Percentiles rank a stretch among this genome's conserved stretches.
These are phyloP conservation scores for Diaporthe vaccinii DNA, from an alignment of 2,329 filamentous ascomycete genomes.

Conservation along the genomic window DNA sequence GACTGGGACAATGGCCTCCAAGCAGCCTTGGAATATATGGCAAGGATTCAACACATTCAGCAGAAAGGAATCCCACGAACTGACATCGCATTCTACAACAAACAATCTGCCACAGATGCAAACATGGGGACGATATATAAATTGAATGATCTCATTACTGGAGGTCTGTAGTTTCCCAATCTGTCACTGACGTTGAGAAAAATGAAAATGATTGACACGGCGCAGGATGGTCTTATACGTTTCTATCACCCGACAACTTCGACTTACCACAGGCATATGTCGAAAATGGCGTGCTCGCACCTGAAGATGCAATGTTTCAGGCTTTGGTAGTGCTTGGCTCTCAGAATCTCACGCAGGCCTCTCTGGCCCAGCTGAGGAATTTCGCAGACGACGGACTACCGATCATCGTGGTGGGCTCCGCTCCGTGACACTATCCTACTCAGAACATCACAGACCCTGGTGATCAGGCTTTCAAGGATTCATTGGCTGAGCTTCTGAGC, in stretches of 20 bases:
- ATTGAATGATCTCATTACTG: background rate
- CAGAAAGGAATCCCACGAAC: background rate
- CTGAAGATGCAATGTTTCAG: conserved; percentile 55
- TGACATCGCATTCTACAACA: conserved; percentile 13
- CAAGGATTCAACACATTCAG: background rate
- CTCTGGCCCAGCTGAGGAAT: conserved; percentile 34
- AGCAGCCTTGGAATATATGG: background rate
- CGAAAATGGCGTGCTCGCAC: conserved; percentile 52
- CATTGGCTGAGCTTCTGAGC: background rate
- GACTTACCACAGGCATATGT: conserved; percentile 54
- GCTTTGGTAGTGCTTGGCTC: conserved; percentile 41
- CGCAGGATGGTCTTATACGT: conserved; percentile 56
- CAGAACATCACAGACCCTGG: background rate
- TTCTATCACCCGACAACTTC: conserved; percentile 60
- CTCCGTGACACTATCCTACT: background rate
- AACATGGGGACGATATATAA: background rate
- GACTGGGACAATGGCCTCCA: conserved; percentile 5
- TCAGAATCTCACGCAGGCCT: conserved; percentile 44
- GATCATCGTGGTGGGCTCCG: conserved; percentile 51
- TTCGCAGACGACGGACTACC: conserved; percentile 56
- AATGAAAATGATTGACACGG: background rate
- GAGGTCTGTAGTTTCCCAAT: background rate
- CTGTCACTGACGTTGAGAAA: background rate
- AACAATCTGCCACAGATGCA: background rate
- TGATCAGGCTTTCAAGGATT: background rate